Conservation (phyloP, 768 basidiomycete species). For the Podaxis sp. region DNA sequence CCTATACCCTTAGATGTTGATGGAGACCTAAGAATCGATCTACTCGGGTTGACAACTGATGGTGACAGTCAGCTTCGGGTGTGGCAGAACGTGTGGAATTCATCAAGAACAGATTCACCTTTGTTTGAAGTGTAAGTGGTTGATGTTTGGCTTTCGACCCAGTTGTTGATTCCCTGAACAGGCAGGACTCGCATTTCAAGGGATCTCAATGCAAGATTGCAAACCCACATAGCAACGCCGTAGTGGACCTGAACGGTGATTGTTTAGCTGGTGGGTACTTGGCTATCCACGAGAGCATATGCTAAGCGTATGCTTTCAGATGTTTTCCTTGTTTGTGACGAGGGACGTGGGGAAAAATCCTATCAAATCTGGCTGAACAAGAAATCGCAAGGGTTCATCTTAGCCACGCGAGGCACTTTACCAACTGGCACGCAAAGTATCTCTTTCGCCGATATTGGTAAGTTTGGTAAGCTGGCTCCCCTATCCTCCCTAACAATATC, state of each 20-base stretch:
- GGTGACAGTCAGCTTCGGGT: conserved; percentile 43
- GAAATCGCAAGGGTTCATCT: conserved; percentile 67
- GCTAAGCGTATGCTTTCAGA: conserved; percentile 39
- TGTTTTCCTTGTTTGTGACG: conserved; percentile 83
- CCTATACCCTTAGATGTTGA: conserved; percentile 85
- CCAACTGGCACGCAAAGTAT: conserved; percentile 77
- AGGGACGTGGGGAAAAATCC: conserved; percentile 48
- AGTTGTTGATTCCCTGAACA: conserved; percentile 21
- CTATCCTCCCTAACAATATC: conserved; percentile 3
- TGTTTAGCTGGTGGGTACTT: conserved; percentile 72
- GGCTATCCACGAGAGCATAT: neutral
- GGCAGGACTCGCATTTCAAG: conserved; percentile 54
- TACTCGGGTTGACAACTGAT: conserved; percentile 63
- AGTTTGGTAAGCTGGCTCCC: conserved; percentile 15
- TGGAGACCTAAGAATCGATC: conserved; percentile 86
- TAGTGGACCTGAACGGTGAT: conserved; percentile 92
- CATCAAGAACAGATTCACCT: conserved; percentile 42
- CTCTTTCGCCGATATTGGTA: conserved; percentile 89
- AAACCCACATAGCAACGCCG: conserved; percentile 91
- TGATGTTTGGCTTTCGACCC: neutral
- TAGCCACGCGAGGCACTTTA: conserved; percentile 62
- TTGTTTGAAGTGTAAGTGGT: conserved; percentile 65
- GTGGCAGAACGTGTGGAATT: conserved; percentile 82
- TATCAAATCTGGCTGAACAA: conserved; percentile 94
- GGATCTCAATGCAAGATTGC: conserved; percentile 71